Evolutionary conservation across 176 grass and related monocot species (phyloP), one percentile per base, ranked within the genome.

Genomic region (Microstegium vimineum): DNA sequence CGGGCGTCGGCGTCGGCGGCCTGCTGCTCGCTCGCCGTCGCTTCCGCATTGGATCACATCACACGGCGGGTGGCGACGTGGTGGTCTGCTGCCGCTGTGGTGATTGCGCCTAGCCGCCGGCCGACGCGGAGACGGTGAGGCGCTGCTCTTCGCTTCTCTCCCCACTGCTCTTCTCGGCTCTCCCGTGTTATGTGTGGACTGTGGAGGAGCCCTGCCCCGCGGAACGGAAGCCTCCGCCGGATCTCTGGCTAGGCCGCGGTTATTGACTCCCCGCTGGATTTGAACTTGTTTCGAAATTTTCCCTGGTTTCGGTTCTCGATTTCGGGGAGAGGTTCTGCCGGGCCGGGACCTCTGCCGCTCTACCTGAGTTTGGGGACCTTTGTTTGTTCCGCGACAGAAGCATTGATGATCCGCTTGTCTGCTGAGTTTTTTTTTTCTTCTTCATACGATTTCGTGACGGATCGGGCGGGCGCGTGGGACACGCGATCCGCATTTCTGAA

Each of bases 41-140:
- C 52, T 23, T 11, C 68, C 82, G 82, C 87, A 89, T 85, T 89
- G 77, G 47, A 80, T 76, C 87, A 31, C 45, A 26, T n/a, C 74
- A 35, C 9, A 76, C 63, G 40, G 43, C 76, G n/a, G 22, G 10
- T 57, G 52, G 20, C 52, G 22, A 57, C 22, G n/a, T 10, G 52
- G 8, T 59, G 54, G 7, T 4, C 54, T 59, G 22, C 54, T 59
- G 74, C 49, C n/a, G n/a, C n/a, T n/a, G n/a, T 27, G 64, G 27
- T 33, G 38, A 9, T 47, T 45, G 72, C 66, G 42, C 22, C 66
- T 59, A 37, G 33, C n/a, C 16, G 26, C 27, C 32, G 32, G 34
- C 6, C 18, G 3, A 25, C 12, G 6, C 26, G 74, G 73, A 37
- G 33, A 76, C 35, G 52, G 88, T 79, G 57, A 86, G 66, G 17